phyloP scores from a whole-genome alignment of 2,329 filamentous ascomycete species.

The Cryoendolithus antarcticus region DNA sequence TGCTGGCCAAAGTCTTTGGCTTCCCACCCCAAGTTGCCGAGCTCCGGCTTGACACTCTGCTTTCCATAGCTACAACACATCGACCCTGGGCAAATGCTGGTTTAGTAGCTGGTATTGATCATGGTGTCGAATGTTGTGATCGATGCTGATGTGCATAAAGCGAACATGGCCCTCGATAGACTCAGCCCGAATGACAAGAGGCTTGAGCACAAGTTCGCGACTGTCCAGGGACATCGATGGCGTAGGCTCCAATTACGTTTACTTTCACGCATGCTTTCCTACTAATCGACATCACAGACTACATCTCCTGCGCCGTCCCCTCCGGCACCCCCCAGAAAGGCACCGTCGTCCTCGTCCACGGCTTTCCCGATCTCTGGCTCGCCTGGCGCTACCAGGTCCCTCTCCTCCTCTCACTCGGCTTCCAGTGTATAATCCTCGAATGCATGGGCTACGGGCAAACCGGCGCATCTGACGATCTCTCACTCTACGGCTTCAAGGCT shows the following conservation, averaged over 20 bases:
- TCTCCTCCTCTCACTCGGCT: slow-evolving; percentile 54
- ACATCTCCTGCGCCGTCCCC: slow-evolving; percentile 21
- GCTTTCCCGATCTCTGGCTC: slow-evolving; percentile 62
- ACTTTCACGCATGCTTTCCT: neutral
- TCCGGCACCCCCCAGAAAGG: slow-evolving; percentile 26
- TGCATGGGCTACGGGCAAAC: slow-evolving; percentile 78
- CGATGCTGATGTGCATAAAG: neutral
- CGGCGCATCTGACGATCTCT: slow-evolving; percentile 23
- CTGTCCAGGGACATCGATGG: slow-evolving; percentile 59
- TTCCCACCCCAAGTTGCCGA: too few relatives aligned
- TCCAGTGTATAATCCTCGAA: slow-evolving; percentile 73
- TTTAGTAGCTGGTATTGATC: too few relatives aligned
- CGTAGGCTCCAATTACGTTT: slow-evolving; percentile 25
- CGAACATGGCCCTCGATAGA: slow-evolving; percentile 14
- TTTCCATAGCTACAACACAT: too few relatives aligned
- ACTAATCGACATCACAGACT: slow-evolving; percentile 26
- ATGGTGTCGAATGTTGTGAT: too few relatives aligned
- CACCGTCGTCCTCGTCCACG: slow-evolving; percentile 53
- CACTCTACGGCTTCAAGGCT: slow-evolving; percentile 58
- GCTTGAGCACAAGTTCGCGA: slow-evolving; percentile 39
- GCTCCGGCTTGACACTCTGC: too few relatives aligned
- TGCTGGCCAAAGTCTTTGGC: too few relatives aligned
- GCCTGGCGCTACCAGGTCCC: slow-evolving; percentile 90
- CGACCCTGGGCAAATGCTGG: too few relatives aligned
- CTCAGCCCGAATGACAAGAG: slow-evolving; percentile 12